These are phyloP conservation scores for Xylaria intraflava DNA, from an alignment of 495 filamentous ascomycete genomes.

Conservation along the genomic window DNA sequence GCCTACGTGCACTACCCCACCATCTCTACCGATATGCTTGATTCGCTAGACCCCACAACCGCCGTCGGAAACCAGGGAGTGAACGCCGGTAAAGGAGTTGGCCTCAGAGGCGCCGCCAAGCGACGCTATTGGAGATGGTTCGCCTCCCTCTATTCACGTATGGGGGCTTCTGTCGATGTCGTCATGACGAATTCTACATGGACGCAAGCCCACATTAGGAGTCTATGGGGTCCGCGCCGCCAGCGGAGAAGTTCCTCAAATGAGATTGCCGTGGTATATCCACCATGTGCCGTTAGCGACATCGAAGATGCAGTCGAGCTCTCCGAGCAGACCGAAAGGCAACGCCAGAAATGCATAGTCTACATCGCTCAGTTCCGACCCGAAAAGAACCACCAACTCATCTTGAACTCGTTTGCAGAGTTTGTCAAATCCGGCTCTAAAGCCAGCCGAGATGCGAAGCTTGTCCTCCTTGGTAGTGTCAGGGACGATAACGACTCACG, in stretches of 20 bases:
- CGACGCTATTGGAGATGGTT: conserved; percentile 80
- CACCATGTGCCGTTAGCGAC: conserved; percentile 82
- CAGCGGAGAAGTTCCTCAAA: conserved; percentile 33
- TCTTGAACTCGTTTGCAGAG: conserved; percentile 75
- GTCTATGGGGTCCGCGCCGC: conserved; percentile 65
- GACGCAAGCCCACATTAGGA: conserved; percentile 78
- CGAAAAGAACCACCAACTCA: conserved; percentile 87
- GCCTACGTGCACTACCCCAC: conserved; percentile 98
- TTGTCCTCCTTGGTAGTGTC: conserved; percentile 84
- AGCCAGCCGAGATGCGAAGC: conserved; percentile 49
- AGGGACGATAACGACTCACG: conserved; percentile 77
- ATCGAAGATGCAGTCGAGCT: conserved; percentile 66
- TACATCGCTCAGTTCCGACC: conserved; percentile 97
- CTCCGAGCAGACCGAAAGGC: conserved; percentile 54
- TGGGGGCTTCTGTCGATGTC: conserved; percentile 75
- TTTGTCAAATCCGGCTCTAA: conserved; percentile 44
- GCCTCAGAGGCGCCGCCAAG: conserved; percentile 60
- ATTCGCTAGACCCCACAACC: conserved; percentile 60
- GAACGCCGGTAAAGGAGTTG: conserved; percentile 73
- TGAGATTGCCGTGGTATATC: conserved; percentile 69
- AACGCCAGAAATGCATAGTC: conserved; percentile 62
- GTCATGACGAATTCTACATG: conserved; percentile 97
- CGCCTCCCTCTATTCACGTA: conserved; percentile 68
- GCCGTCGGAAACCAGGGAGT: conserved; percentile 60
- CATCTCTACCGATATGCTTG: conserved; percentile 96